Percentiles rank a stretch among this genome's conserved stretches.
These are phyloP conservation scores for Camillea tinctor DNA, from an alignment of 2,329 filamentous ascomycete species.

Conservation along the genomic window DNA sequence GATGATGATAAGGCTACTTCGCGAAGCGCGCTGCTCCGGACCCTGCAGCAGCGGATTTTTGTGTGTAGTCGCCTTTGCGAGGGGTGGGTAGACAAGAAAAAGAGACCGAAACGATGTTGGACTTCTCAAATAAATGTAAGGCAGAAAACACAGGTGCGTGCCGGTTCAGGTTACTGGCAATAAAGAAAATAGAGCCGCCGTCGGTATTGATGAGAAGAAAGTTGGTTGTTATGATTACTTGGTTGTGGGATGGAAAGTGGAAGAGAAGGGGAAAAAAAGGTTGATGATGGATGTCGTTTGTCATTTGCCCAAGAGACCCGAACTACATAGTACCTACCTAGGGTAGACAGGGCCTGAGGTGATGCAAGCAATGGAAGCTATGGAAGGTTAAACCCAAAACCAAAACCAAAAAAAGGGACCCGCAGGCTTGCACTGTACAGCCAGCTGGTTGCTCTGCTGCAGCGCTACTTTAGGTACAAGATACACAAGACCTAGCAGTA, in stretches of 20 bases:
- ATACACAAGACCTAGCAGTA: background rate
- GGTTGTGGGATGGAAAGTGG: constrained; percentile 6
- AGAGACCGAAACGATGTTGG: constrained; percentile 17
- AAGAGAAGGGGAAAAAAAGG: constrained; percentile 4
- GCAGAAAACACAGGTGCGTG: constrained; percentile 3
- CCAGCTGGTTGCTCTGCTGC: background rate
- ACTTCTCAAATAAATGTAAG: constrained; percentile 23
- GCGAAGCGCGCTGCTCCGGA: constrained; percentile 24
- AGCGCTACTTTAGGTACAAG: background rate
- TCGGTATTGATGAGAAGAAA: background rate
- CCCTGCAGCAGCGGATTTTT: constrained; percentile 17
- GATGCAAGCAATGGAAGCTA: background rate
- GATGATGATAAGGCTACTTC: constrained; percentile 15
- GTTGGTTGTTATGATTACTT: constrained; percentile 1
- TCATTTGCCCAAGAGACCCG: background rate
- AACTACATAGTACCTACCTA: background rate
- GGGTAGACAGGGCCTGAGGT: background rate
- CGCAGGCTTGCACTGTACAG: background rate
- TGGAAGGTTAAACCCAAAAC: too few relatives aligned
- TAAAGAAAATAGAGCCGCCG: background rate
- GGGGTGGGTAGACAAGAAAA: constrained; percentile 4
- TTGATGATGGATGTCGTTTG: constrained; percentile 3
- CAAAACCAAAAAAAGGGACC: too few relatives aligned
- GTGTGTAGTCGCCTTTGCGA: constrained; percentile 6
- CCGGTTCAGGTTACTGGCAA: constrained; percentile 1